Conservation (phyloP, 2,329 filamentous ascomycete genomes). For the Ophiosphaerella korrae region DNA sequence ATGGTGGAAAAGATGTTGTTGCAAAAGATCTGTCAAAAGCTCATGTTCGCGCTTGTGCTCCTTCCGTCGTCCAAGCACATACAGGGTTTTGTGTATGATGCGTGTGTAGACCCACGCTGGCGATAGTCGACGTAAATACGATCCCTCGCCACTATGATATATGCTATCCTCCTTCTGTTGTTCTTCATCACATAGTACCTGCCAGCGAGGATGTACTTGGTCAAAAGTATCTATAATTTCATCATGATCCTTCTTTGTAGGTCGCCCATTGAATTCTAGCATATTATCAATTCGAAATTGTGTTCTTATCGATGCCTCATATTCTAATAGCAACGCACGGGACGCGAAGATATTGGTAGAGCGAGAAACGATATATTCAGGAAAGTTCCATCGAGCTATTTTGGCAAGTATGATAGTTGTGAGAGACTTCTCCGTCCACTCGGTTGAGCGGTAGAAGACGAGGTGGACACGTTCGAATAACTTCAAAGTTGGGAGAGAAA, state of each 20-base stretch:
- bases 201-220: conserved; percentile 81
- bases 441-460: conserved; percentile 92
- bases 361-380: conserved; percentile 85
- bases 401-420: conserved; percentile 94
- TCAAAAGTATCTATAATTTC: conserved; percentile 75
- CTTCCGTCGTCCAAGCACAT: conserved; percentile 81
- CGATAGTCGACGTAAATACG: conserved; percentile 86
- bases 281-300: conserved; percentile 82
- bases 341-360: conserved; percentile 88
- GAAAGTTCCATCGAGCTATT: conserved; percentile 85
- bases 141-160: conserved; percentile 83
- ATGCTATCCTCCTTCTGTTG: conserved; percentile 75
- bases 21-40: conserved; percentile 74
- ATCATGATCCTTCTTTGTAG: conserved; percentile 67
- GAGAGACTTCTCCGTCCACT: conserved; percentile 97
- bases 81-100: conserved; percentile 85
- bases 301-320: conserved; percentile 81
- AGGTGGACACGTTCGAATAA: conserved; percentile 94
- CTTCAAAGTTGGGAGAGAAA: conserved; percentile 73
- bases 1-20: conserved; percentile 82
- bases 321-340: conserved; percentile 77
- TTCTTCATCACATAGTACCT: conserved; percentile 72
- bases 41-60: conserved; percentile 77
- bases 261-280: conserved; percentile 77
- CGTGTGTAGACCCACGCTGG: conserved; percentile 93